Base-by-base conservation (phyloP, 2,329 filamentous ascomycete species). In the Neopestalotiopsis sp. region DNA sequence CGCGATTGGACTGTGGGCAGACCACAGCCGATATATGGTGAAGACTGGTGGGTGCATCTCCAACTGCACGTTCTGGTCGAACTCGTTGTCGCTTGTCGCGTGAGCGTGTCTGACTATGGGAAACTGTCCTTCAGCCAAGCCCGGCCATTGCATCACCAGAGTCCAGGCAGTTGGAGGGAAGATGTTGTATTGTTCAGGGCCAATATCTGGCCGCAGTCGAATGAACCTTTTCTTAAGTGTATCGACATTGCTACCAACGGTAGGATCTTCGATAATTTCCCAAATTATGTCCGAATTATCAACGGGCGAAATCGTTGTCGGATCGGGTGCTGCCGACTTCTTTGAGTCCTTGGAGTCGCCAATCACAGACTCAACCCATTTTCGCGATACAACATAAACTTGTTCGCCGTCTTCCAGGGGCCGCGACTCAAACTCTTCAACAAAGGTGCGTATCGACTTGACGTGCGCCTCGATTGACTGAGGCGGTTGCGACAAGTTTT, bases 11-110 rank as follows among this genome's bases (percentile, higher is more conserved):
- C 85, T 90, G 65, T 85, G 81, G 20, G 86, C 83, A 2, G 88
- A 88, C 78, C 90, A 91, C 1, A 98, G 84, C 73, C 95, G 94
- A 76, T 97, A 90, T 70, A 98, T 85, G 1, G 91, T 94, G 78
- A 98, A 93, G 58, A 97, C 86, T 0, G 94, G 94, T 4, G 95
- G 96, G 75, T 94, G 90, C 56, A 94, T 85, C 81, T 98, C 96
- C 78, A 92, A 97, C 74, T 92, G 84, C 61, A 97, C 82, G 72
- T 97, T 94, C 3, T 82, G 75, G 17, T 81, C 81, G n/a, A 81
- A 76, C 2, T 85, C 86, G 56, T 88, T 86, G 1, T 85, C 83
- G 7, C 90, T 87, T 32, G 92, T 94, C 79, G 97, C 92, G 79
- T 95, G 92, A 49, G 92, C 94, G 72, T 87, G 88, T 69, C 96